A percentile compares a stretch with the other conserved stretches of the same genome.
phyloP scores from a whole-genome alignment of 768 basidiomycete genomes.

The Crepidotus variabilis region DNA sequence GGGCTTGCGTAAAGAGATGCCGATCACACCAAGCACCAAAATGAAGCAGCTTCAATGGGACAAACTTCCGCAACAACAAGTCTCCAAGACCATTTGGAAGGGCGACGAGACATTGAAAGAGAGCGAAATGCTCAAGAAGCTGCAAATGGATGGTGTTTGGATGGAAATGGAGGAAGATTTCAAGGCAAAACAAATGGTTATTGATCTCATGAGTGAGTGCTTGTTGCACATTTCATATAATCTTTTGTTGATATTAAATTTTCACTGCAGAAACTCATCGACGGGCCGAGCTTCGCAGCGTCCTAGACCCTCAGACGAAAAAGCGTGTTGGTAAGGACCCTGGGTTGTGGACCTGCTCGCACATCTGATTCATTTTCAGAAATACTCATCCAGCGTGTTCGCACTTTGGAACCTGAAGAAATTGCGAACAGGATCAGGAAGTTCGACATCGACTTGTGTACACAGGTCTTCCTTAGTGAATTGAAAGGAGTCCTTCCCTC shows the following conservation, averaged over 20 bases:
- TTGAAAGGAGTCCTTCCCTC: conserved; percentile 85
- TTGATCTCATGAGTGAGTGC: conserved; percentile 88
- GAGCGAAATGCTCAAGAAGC: conserved; percentile 74
- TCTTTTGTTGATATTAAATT: conserved; percentile 1
- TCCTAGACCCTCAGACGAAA: conserved; percentile 86
- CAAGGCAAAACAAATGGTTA: conserved; percentile 92
- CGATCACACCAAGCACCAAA: conserved; percentile 80
- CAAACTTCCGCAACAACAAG: conserved; percentile 88
- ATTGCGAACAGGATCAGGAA: conserved; percentile 80
- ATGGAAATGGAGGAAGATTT: conserved; percentile 97
- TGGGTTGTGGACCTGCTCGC: not conserved
- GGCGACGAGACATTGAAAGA: conserved; percentile 67
- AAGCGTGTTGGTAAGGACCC: conserved; percentile 81
- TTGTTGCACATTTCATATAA: conserved; percentile 16
- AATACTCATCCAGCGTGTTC: conserved; percentile 87
- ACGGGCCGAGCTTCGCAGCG: conserved; percentile 86
- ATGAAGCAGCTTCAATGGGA: conserved; percentile 99
- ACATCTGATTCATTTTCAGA: conserved; percentile 43
- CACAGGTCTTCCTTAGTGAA: conserved; percentile 85
- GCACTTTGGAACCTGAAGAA: conserved; percentile 81
- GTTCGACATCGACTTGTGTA: conserved; percentile 85
- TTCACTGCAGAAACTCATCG: conserved; percentile 64
- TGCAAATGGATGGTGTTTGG: conserved; percentile 87
- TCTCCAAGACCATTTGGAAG: conserved; percentile 83
- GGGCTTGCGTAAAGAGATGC: conserved; percentile 77